Percentiles rank a stretch among this genome's conserved stretches.
Evolutionary conservation across 148 eudicot species (phyloP).

Genomic region (Pouteria glomerata): DNA sequence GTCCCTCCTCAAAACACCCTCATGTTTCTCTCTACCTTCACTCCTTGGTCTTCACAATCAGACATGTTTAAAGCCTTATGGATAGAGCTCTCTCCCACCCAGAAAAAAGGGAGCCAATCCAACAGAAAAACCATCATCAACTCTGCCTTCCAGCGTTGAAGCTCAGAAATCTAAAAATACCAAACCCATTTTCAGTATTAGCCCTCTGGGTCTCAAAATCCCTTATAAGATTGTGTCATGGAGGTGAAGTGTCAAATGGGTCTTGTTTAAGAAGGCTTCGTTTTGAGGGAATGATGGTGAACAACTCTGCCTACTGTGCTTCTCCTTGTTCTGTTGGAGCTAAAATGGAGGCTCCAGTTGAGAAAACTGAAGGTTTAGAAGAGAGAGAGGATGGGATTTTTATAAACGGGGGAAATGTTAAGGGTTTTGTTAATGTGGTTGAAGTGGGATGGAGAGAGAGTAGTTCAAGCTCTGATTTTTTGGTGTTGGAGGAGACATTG

Average conservation of each 20-base stretch:
- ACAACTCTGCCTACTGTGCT: slow-evolving; percentile 26
- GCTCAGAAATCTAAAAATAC: slow-evolving; percentile 6
- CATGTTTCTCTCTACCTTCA: background rate
- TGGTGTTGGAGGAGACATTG: slow-evolving; percentile 27
- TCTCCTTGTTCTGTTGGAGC: slow-evolving; percentile 21
- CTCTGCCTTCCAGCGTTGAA: slow-evolving; percentile 11
- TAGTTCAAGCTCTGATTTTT: slow-evolving; percentile 46
- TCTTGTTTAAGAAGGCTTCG: slow-evolving; percentile 17
- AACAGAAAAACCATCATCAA: background rate
- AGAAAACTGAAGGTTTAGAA: slow-evolving; percentile 10
- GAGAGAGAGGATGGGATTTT: slow-evolving; percentile 19
- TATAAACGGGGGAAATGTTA: no score
- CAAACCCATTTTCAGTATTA: slow-evolving; percentile 15
- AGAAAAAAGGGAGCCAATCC: slow-evolving; percentile 2
- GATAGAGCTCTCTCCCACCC: slow-evolving; percentile 18
- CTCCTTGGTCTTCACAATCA: slow-evolving; percentile 5
- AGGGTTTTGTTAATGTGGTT: slow-evolving; percentile 6
- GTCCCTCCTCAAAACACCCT: background rate
- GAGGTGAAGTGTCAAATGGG: slow-evolving; percentile 19
- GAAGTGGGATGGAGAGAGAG: slow-evolving; percentile 39
- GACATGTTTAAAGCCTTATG: slow-evolving; percentile 28
- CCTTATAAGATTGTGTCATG: slow-evolving; percentile 8
- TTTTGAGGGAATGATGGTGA: slow-evolving; percentile 26
- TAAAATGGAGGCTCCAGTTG: slow-evolving; percentile 29
- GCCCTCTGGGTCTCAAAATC: slow-evolving; percentile 27